phyloP scores from a whole-genome alignment of 2,329 filamentous ascomycete genomes.

The Ascochyta viciae-villosae region DNA sequence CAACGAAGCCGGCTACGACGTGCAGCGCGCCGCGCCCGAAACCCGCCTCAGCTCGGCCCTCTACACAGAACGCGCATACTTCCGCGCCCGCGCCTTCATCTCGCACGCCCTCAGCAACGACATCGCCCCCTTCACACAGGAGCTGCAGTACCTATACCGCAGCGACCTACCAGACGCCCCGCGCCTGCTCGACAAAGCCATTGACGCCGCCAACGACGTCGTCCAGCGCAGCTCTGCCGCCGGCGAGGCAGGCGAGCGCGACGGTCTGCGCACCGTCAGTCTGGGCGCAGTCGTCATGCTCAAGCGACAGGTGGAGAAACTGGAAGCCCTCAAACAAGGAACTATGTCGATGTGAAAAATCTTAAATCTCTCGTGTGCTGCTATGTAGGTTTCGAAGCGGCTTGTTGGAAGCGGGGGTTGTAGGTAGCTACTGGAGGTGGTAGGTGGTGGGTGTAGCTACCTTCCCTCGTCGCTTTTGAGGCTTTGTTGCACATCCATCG shows the following conservation, averaged over 20 bases:
- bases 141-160: conserved; percentile 62
- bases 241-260: conserved; percentile 38
- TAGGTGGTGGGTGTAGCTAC: no score
- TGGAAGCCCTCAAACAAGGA: conserved; percentile 38
- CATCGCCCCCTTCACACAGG: conserved; percentile 57
- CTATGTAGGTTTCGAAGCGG: no score
- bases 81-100: conserved; percentile 61
- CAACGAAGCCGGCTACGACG: conserved; percentile 69
- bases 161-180: conserved; percentile 43
- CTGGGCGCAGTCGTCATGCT: conserved; percentile 56
- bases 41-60: conserved; percentile 55
- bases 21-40: conserved; percentile 55
- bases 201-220: conserved; percentile 52
- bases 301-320: conserved; percentile 48
- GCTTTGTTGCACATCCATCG: no score
- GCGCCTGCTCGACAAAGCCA: conserved; percentile 53
- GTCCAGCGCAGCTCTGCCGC: conserved; percentile 48
- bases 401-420: no score
- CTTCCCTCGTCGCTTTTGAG: no score
- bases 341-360: no score
- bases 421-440: no score
- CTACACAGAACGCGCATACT: conserved; percentile 63
- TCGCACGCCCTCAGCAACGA: conserved; percentile 53
- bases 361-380: no score
- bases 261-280: conserved; percentile 57